A percentile compares a stretch with the other conserved stretches of the same genome.
Conservation (phyloP, 78 protist species). For the Emiliania huxleyi region DNA sequence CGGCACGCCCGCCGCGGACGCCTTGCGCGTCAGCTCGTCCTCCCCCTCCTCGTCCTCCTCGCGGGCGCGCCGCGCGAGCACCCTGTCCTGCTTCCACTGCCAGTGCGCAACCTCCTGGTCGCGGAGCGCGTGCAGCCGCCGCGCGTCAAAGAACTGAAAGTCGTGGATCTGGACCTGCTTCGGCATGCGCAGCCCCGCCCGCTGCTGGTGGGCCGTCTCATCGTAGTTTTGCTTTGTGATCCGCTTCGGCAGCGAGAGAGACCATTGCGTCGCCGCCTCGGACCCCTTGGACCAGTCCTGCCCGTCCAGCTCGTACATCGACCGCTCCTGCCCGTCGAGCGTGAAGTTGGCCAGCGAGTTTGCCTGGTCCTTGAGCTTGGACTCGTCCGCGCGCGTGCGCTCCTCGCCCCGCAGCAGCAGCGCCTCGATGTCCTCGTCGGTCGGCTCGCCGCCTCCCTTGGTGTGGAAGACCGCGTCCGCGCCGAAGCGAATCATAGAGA, state of each 20-base stretch:
- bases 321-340: constrained; percentile 43
- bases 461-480: not conserved
- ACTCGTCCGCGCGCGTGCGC: constrained; percentile 41
- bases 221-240: constrained; percentile 48
- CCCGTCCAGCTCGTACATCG: constrained; percentile 84
- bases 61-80: not conserved
- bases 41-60: not conserved
- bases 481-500: not conserved
- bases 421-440: constrained; percentile 71
- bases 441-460: not conserved
- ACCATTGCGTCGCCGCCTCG: not conserved
- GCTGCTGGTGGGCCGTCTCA: constrained; percentile 34
- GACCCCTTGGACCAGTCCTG: constrained; percentile 52
- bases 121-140: not conserved
- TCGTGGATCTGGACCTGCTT: not conserved
- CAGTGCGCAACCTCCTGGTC: constrained; percentile 42
- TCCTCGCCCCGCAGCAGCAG: constrained; percentile 72
- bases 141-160: constrained; percentile 32
- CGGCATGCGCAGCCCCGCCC: not conserved
- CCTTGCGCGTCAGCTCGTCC: not conserved
- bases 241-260: constrained; percentile 66
- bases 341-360: constrained; percentile 48
- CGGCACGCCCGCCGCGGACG: not conserved
- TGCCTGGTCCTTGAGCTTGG: not conserved
- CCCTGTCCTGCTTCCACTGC: not conserved